A percentile compares a stretch with the other conserved stretches of the same genome.
These are phyloP conservation scores for Scalesia atractyloides DNA, from an alignment of 129 eudicot species.

Conservation along the genomic window DNA sequence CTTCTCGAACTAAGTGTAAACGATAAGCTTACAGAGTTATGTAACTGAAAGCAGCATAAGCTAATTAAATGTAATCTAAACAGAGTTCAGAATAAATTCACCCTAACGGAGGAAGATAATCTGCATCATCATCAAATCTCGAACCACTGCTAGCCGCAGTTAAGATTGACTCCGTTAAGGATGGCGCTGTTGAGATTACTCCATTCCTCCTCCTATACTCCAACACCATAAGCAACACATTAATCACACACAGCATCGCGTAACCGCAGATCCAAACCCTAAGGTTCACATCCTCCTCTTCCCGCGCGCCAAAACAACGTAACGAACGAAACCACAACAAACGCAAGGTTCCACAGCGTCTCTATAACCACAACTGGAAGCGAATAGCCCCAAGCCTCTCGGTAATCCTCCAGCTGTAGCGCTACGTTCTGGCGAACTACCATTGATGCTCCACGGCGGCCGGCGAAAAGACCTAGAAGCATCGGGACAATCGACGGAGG, in stretches of 20 bases:
- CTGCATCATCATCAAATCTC: neutral
- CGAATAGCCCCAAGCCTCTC: slow-evolving; percentile 77
- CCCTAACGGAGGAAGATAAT: neutral
- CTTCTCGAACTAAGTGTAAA: too few relatives aligned
- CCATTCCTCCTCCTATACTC: slow-evolving; percentile 57
- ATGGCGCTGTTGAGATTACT: slow-evolving; percentile 8
- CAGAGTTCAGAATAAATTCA: too few relatives aligned
- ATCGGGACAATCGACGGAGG: slow-evolving; percentile 27
- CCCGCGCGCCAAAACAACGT: slow-evolving; percentile 44
- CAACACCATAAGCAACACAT: slow-evolving; percentile 60
- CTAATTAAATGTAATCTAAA: too few relatives aligned
- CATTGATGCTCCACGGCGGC: slow-evolving; percentile 47
- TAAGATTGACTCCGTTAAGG: too few relatives aligned
- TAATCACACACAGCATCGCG: slow-evolving; percentile 59
- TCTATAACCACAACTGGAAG: slow-evolving; percentile 70
- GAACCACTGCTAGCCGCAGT: neutral
- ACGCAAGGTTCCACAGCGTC: slow-evolving; percentile 61
- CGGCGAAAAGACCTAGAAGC: slow-evolving; percentile 49
- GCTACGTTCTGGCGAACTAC: slow-evolving; percentile 13
- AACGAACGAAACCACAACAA: slow-evolving; percentile 53
- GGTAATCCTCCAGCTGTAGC: slow-evolving; percentile 1
- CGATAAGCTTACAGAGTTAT: too few relatives aligned
- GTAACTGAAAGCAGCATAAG: too few relatives aligned
- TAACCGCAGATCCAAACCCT: slow-evolving; percentile 80
- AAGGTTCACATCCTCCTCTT: slow-evolving; percentile 49